Percentiles rank a stretch among this genome's conserved stretches.
phyloP scores from a whole-genome alignment of 768 basidiomycete species.

The Mycena leptocephala region DNA sequence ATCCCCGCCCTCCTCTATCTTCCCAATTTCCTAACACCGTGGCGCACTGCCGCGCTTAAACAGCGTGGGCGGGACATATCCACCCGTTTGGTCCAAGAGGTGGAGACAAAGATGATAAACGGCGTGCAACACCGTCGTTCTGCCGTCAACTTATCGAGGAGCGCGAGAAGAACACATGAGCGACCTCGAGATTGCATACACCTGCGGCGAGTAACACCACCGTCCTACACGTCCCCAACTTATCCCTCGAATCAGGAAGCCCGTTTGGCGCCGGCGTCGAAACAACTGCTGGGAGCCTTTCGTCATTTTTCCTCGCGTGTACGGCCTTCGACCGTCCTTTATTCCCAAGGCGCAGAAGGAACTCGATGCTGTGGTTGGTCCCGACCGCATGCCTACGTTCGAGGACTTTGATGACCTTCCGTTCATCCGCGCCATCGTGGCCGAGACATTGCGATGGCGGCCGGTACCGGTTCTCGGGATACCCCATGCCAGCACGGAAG shows the following conservation, averaged over 20 bases:
- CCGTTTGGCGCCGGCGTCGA: slow-evolving; percentile 67
- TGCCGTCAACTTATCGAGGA: slow-evolving; percentile 55
- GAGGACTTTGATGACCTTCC: slow-evolving; percentile 53
- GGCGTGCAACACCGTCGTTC: slow-evolving; percentile 59
- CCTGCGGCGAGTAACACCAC: slow-evolving; percentile 47
- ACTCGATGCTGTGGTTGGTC: slow-evolving; percentile 54
- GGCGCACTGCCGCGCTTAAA: slow-evolving; percentile 26
- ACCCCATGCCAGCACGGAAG: slow-evolving; percentile 55
- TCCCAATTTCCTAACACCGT: slow-evolving; percentile 43
- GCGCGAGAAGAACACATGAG: slow-evolving; percentile 54
- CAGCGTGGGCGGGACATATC: slow-evolving; percentile 57
- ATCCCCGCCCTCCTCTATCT: slow-evolving; percentile 65
- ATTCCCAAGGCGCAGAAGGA: slow-evolving; percentile 59
- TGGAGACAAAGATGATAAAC: slow-evolving; percentile 57
- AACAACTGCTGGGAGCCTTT: slow-evolving; percentile 54
- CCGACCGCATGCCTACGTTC: slow-evolving; percentile 56
- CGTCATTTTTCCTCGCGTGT: slow-evolving; percentile 51
- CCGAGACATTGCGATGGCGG: slow-evolving; percentile 58
- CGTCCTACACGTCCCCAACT: not conserved
- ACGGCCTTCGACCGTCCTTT: slow-evolving; percentile 36
- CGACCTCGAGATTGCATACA: slow-evolving; percentile 62
- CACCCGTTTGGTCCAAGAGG: slow-evolving; percentile 58
- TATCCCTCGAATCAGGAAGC: slow-evolving; percentile 17
- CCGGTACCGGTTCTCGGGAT: slow-evolving; percentile 53
- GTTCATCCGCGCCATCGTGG: slow-evolving; percentile 56